Evolutionary conservation across 768 basidiomycete species (phyloP).

Genomic region (Rhodotorula babjevae): DNA sequence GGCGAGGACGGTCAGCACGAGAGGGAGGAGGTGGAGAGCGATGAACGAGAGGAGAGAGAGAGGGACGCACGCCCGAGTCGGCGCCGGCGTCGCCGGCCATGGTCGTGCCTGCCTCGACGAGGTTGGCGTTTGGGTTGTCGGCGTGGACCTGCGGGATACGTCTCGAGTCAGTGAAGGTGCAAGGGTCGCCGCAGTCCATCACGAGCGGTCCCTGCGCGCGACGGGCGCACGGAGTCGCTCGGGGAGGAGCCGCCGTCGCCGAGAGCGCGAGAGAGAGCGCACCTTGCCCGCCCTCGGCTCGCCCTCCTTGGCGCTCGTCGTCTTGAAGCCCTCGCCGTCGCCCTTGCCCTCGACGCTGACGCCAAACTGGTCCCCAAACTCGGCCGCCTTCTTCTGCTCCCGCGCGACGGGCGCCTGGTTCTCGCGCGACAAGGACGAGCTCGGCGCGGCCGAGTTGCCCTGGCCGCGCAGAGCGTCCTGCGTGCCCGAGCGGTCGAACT

Average conservation of each 20-base stretch:
- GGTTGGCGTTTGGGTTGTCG: background rate
- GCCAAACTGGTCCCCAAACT: background rate
- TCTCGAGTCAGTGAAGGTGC: no score
- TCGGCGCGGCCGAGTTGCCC: constrained; percentile 9
- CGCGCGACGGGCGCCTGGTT: constrained; percentile 10
- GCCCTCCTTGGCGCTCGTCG: background rate
- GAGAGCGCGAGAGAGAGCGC: background rate
- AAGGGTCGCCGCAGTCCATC: no score
- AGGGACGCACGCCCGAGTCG: constrained; percentile 10
- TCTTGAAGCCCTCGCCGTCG: background rate
- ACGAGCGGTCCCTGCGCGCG: no score
- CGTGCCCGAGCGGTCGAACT: constrained; percentile 1
- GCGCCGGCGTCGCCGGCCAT: constrained; percentile 17
- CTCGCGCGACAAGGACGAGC: background rate
- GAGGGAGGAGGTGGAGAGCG: background rate
- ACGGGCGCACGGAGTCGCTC: no score
- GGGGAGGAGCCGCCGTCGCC: no score
- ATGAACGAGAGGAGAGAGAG: no score
- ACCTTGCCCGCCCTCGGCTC: constrained; percentile 14
- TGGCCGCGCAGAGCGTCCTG: constrained; percentile 26
- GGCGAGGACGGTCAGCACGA: background rate
- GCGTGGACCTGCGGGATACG: background rate
- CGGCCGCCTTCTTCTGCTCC: background rate
- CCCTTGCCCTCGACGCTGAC: background rate
- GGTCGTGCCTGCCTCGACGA: constrained; percentile 26